phyloP scores from a whole-genome alignment of 73 alveolate species.

The Tetrahymena thermophila region DNA sequence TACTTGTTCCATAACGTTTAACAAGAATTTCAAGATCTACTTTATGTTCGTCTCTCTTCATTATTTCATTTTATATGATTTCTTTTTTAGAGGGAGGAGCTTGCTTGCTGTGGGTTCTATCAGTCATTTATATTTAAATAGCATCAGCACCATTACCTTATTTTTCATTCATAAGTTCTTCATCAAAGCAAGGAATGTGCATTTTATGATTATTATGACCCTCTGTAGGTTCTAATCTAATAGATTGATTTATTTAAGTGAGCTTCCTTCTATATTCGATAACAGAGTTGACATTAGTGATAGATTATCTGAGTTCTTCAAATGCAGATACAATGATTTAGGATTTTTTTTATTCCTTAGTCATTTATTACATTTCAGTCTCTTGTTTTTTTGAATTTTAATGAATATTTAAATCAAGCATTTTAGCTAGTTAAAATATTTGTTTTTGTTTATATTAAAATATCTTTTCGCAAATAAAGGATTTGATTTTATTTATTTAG shows the following conservation, averaged over 20 bases:
- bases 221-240: not conserved
- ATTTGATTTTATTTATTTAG: too few relatives aligned
- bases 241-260: not conserved
- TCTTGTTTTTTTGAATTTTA: not conserved
- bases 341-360: not conserved
- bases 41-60: slow-evolving; percentile 50
- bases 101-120: not conserved
- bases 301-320: not conserved
- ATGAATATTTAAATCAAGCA: not conserved
- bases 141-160: not conserved
- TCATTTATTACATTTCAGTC: too few relatives aligned
- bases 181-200: not conserved
- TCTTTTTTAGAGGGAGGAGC: not conserved
- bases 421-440: too few relatives aligned
- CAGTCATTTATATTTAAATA: not conserved
- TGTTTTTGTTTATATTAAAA: not conserved
- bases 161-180: not conserved
- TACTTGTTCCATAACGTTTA: slow-evolving; percentile 20
- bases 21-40: slow-evolving; percentile 9
- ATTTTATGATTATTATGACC: not conserved
- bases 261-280: not conserved
- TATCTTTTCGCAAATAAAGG: not conserved
- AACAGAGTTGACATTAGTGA: not conserved
- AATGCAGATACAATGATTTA: not conserved
- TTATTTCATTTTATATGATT: slow-evolving; percentile 20